These are phyloP conservation scores for Pleurotus citrinopileatus DNA, from an alignment of 768 basidiomycete species.

Conservation along the genomic window DNA sequence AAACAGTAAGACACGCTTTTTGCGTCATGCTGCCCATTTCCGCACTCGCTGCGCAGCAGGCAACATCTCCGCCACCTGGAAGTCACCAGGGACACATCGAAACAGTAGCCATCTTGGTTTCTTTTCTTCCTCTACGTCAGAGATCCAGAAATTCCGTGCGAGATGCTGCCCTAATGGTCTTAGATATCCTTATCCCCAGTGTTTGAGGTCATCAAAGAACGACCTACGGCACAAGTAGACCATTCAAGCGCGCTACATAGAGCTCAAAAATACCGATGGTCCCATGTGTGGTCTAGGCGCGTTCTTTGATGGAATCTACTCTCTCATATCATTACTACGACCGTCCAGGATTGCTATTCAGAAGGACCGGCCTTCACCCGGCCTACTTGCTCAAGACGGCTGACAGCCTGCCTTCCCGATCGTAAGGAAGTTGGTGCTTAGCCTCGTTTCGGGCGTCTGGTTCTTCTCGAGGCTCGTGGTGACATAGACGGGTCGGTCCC, in stretches of 20 bases:
- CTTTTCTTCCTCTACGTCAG: background rate
- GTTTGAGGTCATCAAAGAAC: constrained; percentile 2
- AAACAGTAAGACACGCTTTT: too few species aligned
- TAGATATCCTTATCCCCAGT: background rate
- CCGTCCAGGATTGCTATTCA: background rate
- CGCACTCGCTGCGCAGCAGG: background rate
- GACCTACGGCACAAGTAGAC: background rate
- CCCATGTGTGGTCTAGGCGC: background rate
- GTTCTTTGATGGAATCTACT: background rate
- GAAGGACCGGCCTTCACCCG: background rate
- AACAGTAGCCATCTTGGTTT: background rate
- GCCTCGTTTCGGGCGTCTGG: background rate
- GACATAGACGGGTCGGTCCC: background rate
- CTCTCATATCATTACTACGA: background rate
- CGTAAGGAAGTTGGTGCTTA: background rate
- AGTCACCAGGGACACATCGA: background rate
- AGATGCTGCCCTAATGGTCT: constrained; percentile 2
- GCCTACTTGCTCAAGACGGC: background rate
- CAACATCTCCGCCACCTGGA: constrained; percentile 1
- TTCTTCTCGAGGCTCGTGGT: background rate
- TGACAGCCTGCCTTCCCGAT: background rate
- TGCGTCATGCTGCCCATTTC: background rate
- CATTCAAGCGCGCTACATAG: background rate
- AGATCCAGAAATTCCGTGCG: background rate
- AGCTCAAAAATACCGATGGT: background rate